Conservation (phyloP, 225 moss, liverwort and hornwort species). For the Pleurozium schreberi region DNA sequence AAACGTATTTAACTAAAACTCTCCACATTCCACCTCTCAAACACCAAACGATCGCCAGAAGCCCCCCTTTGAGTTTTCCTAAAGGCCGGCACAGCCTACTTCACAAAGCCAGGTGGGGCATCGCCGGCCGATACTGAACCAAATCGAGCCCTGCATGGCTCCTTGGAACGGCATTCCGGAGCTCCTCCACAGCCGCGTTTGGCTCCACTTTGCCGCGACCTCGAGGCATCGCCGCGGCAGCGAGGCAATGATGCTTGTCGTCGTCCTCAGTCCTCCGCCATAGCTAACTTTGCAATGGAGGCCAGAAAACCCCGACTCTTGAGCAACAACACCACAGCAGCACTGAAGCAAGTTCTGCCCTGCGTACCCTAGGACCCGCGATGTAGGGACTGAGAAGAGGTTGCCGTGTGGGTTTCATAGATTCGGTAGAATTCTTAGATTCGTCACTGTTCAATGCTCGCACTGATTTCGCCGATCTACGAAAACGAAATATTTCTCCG, state of each 20-base stretch:
- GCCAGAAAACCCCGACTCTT: neutral
- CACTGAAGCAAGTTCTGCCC: neutral
- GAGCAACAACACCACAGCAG: neutral
- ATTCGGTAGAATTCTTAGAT: neutral
- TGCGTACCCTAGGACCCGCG: neutral
- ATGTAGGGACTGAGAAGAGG: neutral
- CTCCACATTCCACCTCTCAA: constrained; percentile 3
- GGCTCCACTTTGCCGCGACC: neutral
- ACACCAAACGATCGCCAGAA: neutral
- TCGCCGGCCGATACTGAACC: neutral
- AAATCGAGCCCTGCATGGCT: constrained; percentile 3
- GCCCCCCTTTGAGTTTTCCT: neutral
- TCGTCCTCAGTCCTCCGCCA: neutral
- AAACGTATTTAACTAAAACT: neutral
- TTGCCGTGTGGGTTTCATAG: neutral
- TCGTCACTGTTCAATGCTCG: neutral
- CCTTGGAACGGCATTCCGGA: neutral
- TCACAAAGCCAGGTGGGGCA: neutral
- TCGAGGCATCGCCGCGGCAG: neutral
- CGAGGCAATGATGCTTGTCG: neutral
- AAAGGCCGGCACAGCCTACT: neutral
- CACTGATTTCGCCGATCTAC: neutral
- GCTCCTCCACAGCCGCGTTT: neutral
- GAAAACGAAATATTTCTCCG: neutral
- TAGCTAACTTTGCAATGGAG: neutral